Evolutionary conservation across 306 rosid species (phyloP).

Genomic region (Sechiopsis laciniata): DNA sequence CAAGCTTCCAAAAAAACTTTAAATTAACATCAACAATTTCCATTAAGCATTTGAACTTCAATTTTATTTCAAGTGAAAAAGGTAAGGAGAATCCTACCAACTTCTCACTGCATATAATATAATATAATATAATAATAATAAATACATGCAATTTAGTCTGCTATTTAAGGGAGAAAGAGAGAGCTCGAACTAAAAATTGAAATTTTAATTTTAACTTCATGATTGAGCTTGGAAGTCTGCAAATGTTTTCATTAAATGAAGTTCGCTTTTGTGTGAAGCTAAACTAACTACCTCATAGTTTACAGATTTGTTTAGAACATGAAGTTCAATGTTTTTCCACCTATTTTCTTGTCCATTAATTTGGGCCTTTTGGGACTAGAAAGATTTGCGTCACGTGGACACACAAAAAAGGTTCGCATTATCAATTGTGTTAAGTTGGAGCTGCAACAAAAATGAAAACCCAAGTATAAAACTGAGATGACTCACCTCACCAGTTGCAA

Average conservation of each 20-base stretch:
- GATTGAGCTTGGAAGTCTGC: not conserved
- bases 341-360: not conserved
- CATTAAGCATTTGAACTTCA: not conserved
- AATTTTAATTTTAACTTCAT: not conserved
- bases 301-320: not conserved
- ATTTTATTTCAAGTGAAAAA: not conserved
- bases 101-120: not conserved
- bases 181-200: not conserved
- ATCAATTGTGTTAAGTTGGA: not conserved
- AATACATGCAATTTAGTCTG: not conserved
- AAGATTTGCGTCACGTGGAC: not conserved
- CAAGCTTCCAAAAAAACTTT: too few relatives aligned
- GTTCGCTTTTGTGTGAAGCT: not conserved
- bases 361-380: not conserved
- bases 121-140: not conserved
- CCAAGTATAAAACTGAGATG: conserved; percentile 1
- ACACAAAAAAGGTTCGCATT: not conserved
- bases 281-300: not conserved
- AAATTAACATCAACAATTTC: not conserved
- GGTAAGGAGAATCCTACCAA: not conserved
- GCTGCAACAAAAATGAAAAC: not conserved
- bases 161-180: not conserved
- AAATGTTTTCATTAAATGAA: not conserved
- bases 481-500: conserved; percentile 85
- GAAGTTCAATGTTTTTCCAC: not conserved